Conservation (phyloP, 2,329 filamentous ascomycete species). For the Botrytis pseudocinerea region DNA sequence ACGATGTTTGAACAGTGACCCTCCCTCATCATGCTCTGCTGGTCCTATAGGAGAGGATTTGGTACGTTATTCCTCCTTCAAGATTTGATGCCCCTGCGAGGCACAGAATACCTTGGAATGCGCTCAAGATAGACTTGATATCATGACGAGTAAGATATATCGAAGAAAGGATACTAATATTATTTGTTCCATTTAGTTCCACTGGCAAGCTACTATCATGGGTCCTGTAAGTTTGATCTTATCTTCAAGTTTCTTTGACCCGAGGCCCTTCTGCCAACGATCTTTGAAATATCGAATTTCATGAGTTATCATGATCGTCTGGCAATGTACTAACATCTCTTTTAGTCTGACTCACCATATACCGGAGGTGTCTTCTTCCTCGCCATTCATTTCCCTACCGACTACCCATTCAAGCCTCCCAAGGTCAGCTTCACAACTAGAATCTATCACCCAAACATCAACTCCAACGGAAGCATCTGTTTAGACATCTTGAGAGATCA, state of each 20-base stretch:
- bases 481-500: slow-evolving; percentile 97
- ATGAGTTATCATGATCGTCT: slow-evolving; percentile 1
- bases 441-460: slow-evolving; percentile 99
- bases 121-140: slow-evolving; percentile 32
- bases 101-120: slow-evolving; percentile 29
- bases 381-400: slow-evolving; percentile 97
- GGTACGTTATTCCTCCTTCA: slow-evolving; percentile 60
- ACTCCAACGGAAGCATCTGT: slow-evolving; percentile 98
- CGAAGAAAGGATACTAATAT: slow-evolving; percentile 40
- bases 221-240: slow-evolving; percentile 75
- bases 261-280: slow-evolving; percentile 12
- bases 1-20: slow-evolving; percentile 65
- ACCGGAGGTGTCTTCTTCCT: slow-evolving; percentile 99
- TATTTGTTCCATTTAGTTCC: slow-evolving; percentile 64
- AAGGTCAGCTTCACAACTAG: slow-evolving; percentile 99
- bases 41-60: slow-evolving; percentile 96
- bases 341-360: slow-evolving; percentile 69
- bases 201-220: slow-evolving; percentile 99
- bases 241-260: slow-evolving; percentile 27
- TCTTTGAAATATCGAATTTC: slow-evolving; percentile 27
- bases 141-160: slow-evolving; percentile 14
- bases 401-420: slow-evolving; percentile 99
- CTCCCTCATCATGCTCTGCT: slow-evolving; percentile 97
- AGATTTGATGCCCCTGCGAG: slow-evolving; percentile 21
- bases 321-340: slow-evolving; percentile 4